Percentiles rank a stretch among this genome's conserved stretches.
Conservation (phyloP, 257 asterid genomes). For the Gentiana straminea region DNA sequence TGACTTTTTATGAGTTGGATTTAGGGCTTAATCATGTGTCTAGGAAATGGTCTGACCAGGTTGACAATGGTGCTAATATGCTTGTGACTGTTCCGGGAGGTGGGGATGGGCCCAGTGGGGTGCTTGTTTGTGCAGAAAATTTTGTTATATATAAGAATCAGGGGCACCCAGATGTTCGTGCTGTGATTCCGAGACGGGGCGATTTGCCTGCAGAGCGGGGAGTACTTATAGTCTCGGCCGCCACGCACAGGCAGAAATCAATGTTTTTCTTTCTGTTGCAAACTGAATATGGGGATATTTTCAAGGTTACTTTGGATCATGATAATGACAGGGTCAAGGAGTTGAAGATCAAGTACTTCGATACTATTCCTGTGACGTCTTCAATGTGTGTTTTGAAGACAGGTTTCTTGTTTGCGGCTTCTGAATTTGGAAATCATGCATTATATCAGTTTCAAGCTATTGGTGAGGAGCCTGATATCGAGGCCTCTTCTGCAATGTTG, state of each 20-base stretch:
- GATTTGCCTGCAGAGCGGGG: conserved; percentile 98
- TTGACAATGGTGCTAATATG: conserved; percentile 94
- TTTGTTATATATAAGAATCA: conserved; percentile 93
- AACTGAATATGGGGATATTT: conserved; percentile 93
- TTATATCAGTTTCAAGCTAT: conserved; percentile 93
- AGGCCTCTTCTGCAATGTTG: conserved; percentile 80
- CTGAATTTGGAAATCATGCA: conserved; percentile 98
- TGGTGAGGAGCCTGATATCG: conserved; percentile 95
- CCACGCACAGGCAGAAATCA: conserved; percentile 86
- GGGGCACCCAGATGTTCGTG: conserved; percentile 90
- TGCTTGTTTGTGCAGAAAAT: conserved; percentile 97
- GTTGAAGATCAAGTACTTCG: conserved; percentile 85
- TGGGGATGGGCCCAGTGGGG: conserved; percentile 99
- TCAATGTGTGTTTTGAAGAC: conserved; percentile 92
- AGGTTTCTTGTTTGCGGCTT: conserved; percentile 95
- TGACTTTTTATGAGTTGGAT: conserved; percentile 93
- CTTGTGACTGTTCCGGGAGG: conserved; percentile 99
- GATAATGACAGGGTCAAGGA: conserved; percentile 79
- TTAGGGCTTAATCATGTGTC: conserved; percentile 97
- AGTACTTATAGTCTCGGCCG: conserved; percentile 90
- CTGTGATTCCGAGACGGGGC: conserved; percentile 88
- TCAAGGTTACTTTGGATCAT: conserved; percentile 80
- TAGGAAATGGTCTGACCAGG: conserved; percentile 96
- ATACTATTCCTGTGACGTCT: conserved; percentile 87
- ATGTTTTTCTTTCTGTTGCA: conserved; percentile 98